Evolutionary conservation across 129 eudicot genomes (phyloP), one percentile per base, ranked within the genome.

Genomic region (Flaveria trinervia): DNA sequence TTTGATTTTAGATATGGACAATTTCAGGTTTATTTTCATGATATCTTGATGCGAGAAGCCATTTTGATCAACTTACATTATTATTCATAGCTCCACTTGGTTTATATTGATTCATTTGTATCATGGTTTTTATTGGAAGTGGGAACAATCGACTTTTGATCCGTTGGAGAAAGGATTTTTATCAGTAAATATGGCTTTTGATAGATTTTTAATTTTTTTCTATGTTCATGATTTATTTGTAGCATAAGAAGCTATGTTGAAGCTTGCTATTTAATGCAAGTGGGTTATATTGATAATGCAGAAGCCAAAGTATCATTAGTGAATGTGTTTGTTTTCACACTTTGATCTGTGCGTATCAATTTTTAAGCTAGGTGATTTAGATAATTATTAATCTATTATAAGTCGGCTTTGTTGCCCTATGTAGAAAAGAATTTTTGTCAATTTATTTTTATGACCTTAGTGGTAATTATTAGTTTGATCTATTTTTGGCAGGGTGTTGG

Each of bases 401-500:
- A 84, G 77, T 60, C 60, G 65, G 73, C 79, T 67, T 72, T 9
- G 48, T 50, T 69, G 68, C 52, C 81, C 76, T 56, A 50, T 33
- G 67, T 57, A 55, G 80, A 77, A 73, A 44, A 66, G 80, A 67
- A 22, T 62, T 33, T 15, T 4, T 71, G 64, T 46, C 65, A 44
- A 62, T 33, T 41, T 28, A 33, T 54, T 46, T 74, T 30, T 52
- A 66, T 18, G 54, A 55, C 70, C 44, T 78, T n/a, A 73, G 86
- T 69, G 71, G 82, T 76, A 73, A 59, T 76, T 22, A 61, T 65
- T 74, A 23, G 72, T 82, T 68, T 71, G 66, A 33, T 75, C 69
- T 75, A 79, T 81, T 59, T 83, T 85, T 86, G 88, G 83, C 96
- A 95, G 99, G 97, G 92, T 81, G 90, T 81, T 87, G 86, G 78